Evolutionary conservation across 306 rosid genomes (phyloP).

Genomic region (Oemleria cerasiformis): DNA sequence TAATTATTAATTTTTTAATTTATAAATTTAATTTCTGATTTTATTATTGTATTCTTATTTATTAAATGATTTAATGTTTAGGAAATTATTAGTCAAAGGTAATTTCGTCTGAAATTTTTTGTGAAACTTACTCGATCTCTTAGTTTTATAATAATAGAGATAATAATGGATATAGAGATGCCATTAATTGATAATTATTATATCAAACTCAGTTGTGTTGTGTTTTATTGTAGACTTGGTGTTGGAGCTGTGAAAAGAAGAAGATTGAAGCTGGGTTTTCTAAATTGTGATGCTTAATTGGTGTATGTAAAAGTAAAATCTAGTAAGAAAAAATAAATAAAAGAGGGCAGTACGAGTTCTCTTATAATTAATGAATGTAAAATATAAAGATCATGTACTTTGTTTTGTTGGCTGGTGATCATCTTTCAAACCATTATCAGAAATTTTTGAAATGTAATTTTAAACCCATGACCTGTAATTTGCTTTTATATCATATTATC

Average conservation of each 20-base stretch:
- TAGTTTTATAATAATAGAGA: no score
- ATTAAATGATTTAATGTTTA: no score
- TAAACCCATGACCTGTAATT: neutral
- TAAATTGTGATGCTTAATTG: slow-evolving; percentile 15
- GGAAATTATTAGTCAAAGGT: no score
- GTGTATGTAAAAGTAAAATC: slow-evolving; percentile 20
- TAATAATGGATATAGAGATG: no score
- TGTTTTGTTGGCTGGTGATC: neutral
- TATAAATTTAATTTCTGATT: no score
- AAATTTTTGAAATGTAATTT: neutral
- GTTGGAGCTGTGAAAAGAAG: slow-evolving; percentile 67
- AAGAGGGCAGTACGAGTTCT: neutral
- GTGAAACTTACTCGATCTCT: no score
- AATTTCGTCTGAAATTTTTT: no score
- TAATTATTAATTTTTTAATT: no score
- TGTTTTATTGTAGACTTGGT: slow-evolving; percentile 59
- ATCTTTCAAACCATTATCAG: no score
- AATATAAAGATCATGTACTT: slow-evolving; percentile 2
- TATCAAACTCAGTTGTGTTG: slow-evolving; percentile 14
- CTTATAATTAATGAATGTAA: slow-evolving; percentile 7
- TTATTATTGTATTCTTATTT: no score
- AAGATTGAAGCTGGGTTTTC: slow-evolving; percentile 26
- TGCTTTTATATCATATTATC: no score
- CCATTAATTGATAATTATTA: no score
- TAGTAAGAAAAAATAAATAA: slow-evolving; percentile 9